Percentiles rank a stretch among this genome's conserved stretches.
phyloP scores from a whole-genome alignment of 768 basidiomycete genomes.

The Austroboletus festivus region DNA sequence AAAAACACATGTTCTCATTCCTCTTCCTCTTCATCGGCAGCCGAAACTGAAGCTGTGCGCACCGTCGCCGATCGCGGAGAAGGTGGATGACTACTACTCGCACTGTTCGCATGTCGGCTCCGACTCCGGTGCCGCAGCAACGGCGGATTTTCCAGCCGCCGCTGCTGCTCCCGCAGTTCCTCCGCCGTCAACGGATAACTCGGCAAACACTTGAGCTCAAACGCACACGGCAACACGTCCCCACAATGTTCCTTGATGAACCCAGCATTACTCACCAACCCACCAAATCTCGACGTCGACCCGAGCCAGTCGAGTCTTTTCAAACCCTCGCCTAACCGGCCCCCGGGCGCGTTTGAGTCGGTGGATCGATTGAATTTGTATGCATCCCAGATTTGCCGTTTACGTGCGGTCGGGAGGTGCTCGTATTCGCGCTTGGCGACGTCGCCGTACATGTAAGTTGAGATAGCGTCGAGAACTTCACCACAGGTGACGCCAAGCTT shows the following conservation, averaged over 20 bases:
- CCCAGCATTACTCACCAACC: constrained; percentile 46
- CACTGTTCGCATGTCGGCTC: constrained; percentile 11
- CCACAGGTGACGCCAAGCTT: constrained; percentile 63
- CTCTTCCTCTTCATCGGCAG: constrained; percentile 17
- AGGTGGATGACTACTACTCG: constrained; percentile 12
- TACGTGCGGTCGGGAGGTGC: constrained; percentile 31
- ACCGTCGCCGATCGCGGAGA: constrained; percentile 17
- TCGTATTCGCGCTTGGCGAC: constrained; percentile 54
- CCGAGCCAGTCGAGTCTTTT: constrained; percentile 67
- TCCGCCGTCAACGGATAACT: constrained; percentile 46
- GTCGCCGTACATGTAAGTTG: constrained; percentile 47
- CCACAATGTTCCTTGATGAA: constrained; percentile 44
- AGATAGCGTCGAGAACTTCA: constrained; percentile 58
- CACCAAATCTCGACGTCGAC: constrained; percentile 58
- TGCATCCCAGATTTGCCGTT: constrained; percentile 44
- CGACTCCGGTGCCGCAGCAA: constrained; percentile 14
- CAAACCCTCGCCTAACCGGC: constrained; percentile 58
- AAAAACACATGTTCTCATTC: background rate
- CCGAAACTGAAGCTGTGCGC: constrained; percentile 6
- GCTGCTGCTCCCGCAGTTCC: constrained; percentile 49
- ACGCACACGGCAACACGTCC: constrained; percentile 53
- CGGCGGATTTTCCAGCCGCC: constrained; percentile 26
- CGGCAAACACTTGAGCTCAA: constrained; percentile 52
- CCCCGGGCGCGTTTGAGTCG: constrained; percentile 64
- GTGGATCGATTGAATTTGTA: constrained; percentile 69